phyloP scores from a whole-genome alignment of 352 stramenopile species.

The Phytophthora hybrid region DNA sequence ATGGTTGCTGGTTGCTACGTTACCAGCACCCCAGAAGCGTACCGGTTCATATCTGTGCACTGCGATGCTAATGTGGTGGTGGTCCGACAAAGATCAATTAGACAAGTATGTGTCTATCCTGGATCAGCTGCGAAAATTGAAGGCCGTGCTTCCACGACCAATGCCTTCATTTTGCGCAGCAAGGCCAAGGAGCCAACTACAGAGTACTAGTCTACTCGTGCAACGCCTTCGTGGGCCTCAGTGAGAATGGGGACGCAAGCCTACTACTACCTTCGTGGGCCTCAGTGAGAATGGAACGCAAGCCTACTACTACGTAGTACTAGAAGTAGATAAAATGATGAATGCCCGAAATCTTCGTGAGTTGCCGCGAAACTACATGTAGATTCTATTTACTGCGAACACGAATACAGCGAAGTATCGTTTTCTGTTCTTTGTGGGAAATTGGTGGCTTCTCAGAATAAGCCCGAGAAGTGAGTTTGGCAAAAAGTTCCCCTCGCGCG shows the following conservation, averaged over 20 bases:
- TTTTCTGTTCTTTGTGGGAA: too few species aligned
- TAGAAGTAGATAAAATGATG: too few species aligned
- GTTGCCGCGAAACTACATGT: too few species aligned
- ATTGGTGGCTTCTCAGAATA: too few species aligned
- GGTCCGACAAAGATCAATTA: conserved; percentile 70
- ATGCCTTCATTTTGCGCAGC: conserved; percentile 72
- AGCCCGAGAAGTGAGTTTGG: too few species aligned
- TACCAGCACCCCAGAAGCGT: conserved; percentile 78
- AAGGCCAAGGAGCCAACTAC: conserved; percentile 36
- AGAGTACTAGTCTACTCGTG: conserved; percentile 69
- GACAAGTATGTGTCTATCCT: conserved; percentile 77
- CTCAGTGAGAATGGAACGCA: too few species aligned
- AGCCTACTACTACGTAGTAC: too few species aligned
- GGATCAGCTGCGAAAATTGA: conserved; percentile 71
- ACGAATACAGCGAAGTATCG: too few species aligned
- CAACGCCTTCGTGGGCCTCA: conserved; percentile 61
- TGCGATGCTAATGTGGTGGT: conserved; percentile 83
- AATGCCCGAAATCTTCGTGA: too few species aligned
- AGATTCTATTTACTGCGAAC: too few species aligned
- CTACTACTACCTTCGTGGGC: conserved; percentile 19
- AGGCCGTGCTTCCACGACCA: conserved; percentile 27
- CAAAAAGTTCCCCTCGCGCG: too few species aligned
- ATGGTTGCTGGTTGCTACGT: conserved; percentile 88
- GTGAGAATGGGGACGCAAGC: conserved; percentile 43
- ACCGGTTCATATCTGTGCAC: conserved; percentile 83